These are phyloP conservation scores for Hymenoscyphus repandus DNA, from an alignment of 2,329 filamentous ascomycete species.

Conservation along the genomic window DNA sequence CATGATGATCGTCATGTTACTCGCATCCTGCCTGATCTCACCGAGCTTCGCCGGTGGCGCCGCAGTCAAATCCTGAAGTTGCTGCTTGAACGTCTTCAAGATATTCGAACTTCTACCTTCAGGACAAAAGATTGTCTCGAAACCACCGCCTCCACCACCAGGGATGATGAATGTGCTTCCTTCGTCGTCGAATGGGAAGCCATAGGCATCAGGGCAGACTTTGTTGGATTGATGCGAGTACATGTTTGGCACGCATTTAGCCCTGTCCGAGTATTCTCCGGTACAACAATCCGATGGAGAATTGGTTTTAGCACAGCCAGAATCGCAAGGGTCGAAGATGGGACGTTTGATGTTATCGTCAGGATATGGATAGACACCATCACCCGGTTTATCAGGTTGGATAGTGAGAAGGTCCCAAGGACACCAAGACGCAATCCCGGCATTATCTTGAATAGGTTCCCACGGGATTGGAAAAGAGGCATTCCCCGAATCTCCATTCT, in stretches of 20 bases:
- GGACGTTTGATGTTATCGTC: conserved; percentile 68
- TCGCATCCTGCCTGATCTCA: conserved; percentile 31
- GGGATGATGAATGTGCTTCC: conserved; percentile 58
- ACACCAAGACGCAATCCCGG: conserved; percentile 64
- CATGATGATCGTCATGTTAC: conserved; percentile 32
- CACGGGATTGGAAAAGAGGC: conserved; percentile 61
- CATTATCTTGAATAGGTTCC: conserved; percentile 53
- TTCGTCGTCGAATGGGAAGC: conserved; percentile 61
- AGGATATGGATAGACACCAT: conserved; percentile 75
- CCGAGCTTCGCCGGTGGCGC: conserved; percentile 33
- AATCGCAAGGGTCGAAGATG: conserved; percentile 71
- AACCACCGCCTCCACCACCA: conserved; percentile 68
- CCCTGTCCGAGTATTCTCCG: conserved; percentile 58
- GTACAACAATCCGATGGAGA: conserved; percentile 69
- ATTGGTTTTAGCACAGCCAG: conserved; percentile 67
- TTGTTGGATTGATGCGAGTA: conserved; percentile 68
- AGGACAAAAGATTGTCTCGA: conserved; percentile 76
- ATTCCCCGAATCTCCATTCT: conserved; percentile 52
- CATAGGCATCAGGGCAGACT: conserved; percentile 81
- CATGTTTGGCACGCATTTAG: conserved; percentile 58
- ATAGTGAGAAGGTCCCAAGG: conserved; percentile 71
- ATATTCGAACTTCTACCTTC: conserved; percentile 55
- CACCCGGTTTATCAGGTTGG: conserved; percentile 63
- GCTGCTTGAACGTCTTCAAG: conserved; percentile 43
- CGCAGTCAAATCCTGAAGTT: conserved; percentile 44